Evolutionary conservation across 1,284 basidiomycete species (phyloP), one percentile per base, ranked within the genome.

Genomic region (Papiliotrema flavescens): DNA sequence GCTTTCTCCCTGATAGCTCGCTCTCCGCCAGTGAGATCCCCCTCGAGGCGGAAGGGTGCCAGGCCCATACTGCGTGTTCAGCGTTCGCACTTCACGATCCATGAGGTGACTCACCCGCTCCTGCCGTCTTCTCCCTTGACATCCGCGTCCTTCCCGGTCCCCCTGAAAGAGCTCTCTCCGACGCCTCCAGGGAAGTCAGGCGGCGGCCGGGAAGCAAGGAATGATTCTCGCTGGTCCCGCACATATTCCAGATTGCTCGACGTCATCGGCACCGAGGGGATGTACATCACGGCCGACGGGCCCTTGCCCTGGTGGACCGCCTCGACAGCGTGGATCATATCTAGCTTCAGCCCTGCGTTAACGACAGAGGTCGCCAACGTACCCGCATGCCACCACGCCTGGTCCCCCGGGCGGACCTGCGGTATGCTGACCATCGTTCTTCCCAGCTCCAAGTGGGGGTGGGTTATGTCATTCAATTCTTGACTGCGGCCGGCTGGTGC

Each of bases 381-480:
- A 71, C 70, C 87, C 64, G 85, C 88, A 70, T 91, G 90, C 89
- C 89, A 90, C 63, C 85, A 87, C 0, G 88, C 85, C 65, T 87
- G 84, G 69, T 90, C 87, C 0, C 89, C 89, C 0, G 89, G 87
- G 37, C 79, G 78, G 9, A 90, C 88, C 55, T 79, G 80, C 0
- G 88, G 87, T 9, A 88, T 79, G 2, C 87, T 85, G 20, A 84
- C 82, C 87, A 92, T 90, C 1, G 84, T 86, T 57, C 80, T 68
- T 13, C 78, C 79, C 7, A 90, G 77, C 54, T 78, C 68, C 37
- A 90, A 71, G 70, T 91, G 88, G 0, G 88, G 89, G 65, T 90
- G 88, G 0, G 84, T 85, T 17, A 49, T 58, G 24, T 81, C 78
- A 51, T 77, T 83, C 36, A 89, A 70, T 64, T 87, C 85, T 68